Base-by-base conservation (phyloP, 805 yeast species). In the Yamadazyma takamatsuzukensis region DNA sequence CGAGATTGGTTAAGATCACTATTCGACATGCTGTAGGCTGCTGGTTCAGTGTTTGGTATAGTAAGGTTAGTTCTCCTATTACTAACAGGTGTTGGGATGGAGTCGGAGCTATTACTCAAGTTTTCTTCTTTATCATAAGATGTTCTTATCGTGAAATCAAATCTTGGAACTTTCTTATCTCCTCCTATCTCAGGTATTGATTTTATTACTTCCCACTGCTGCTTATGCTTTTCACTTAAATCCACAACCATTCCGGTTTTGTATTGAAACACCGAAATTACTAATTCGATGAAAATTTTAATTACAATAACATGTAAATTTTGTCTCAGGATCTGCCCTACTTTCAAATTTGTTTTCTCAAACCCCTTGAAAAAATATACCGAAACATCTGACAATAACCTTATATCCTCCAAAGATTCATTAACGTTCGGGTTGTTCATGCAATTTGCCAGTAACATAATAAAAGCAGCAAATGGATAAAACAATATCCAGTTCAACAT, bases 381-480 rank as follows among this genome's bases (percentile, higher is more conserved):
- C 2, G 40, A 31, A 2, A 31, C 33, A 9, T 47, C 50, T 21
- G 46, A 39, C 17, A 59, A 43, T 18, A 59, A 36, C 18, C 45
- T 33, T 30, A 56, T 28, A 34, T 59, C 64, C 7, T 30, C 31
- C 21, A 37, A 17, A 3, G 43, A 30, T 7, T 54, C 61, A 2
- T 44, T 44, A 12, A 33, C 35, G 2, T 39, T 41, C 3, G 59
- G 52, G 28, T 51, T 41, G 25, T 25, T 47, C 43, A 56, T 33
- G 25, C 51, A 43, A 34, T 54, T 47, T 1, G 59, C 49, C 18
- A 51, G 29, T n/a, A 61, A 30, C 34, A 52, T 47, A 32, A 51
- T 41, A 33, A 43, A 53, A 4, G 61, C 64, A 30, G 49, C 43
- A 30, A 59, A 50, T 9, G 60, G 56, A 37, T 45, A 51, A 25